Evolutionary conservation across 305 asterid species (phyloP).

Genomic region (Fraxinus paxiana): DNA sequence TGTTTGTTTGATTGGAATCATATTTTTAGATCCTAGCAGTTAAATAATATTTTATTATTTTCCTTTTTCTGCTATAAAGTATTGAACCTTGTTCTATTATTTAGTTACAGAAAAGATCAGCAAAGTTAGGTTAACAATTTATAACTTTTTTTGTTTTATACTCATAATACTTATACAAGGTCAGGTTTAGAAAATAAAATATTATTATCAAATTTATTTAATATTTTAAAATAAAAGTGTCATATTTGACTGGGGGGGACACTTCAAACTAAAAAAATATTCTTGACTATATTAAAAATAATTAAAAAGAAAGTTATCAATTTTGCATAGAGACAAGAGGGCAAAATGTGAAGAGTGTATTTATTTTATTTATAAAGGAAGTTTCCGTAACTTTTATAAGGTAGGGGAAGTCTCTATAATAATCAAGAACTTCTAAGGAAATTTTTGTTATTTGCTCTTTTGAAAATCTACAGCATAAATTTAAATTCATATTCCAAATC

Average conservation of each 20-base stretch:
- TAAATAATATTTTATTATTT: no score
- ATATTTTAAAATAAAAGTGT: neutral
- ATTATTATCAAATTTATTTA: neutral
- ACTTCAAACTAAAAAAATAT: neutral
- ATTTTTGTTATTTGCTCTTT: neutral
- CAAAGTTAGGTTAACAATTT: neutral
- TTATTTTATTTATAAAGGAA: neutral
- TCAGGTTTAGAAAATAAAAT: neutral
- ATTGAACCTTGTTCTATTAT: neutral
- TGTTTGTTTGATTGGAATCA: neutral
- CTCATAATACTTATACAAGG: neutral
- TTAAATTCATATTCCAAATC: neutral
- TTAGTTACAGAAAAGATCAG: neutral
- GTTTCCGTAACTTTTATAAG: no score
- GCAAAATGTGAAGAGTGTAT: neutral
- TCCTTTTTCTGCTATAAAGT: neutral
- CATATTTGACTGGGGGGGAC: neutral
- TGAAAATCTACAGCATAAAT: neutral
- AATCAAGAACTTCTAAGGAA: neutral
- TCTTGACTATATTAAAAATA: neutral
- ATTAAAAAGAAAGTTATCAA: neutral
- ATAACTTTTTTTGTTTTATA: neutral
- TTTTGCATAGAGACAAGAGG: neutral
- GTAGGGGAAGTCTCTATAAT: neutral
- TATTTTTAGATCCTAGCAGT: neutral